A percentile compares a stretch with the other conserved stretches of the same genome.
phyloP scores from a whole-genome alignment of 2,329 filamentous ascomycete species.

The Alternaria sp. region DNA sequence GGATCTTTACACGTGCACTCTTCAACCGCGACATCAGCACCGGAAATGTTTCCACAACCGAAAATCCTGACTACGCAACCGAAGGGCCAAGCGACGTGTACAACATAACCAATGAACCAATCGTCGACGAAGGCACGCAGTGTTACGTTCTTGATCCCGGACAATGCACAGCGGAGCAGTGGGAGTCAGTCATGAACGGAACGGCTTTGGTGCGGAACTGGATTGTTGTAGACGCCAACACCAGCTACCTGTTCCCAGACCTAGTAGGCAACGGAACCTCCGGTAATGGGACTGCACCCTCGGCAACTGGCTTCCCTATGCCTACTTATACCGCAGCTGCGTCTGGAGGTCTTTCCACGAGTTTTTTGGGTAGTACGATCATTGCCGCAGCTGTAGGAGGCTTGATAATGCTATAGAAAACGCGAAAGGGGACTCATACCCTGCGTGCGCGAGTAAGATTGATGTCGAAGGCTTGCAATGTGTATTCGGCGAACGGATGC shows the following conservation, averaged over 20 bases:
- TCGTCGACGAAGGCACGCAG: conserved; percentile 49
- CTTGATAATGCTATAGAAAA: conserved; percentile 17
- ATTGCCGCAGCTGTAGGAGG: conserved; percentile 19
- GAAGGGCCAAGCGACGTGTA: conserved; percentile 51
- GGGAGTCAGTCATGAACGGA: conserved; percentile 43
- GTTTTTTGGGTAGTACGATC: conserved; percentile 12
- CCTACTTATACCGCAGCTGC: conserved; percentile 19
- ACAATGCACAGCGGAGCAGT: conserved; percentile 43
- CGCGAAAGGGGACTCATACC: neutral
- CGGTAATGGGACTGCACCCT: conserved; percentile 14
- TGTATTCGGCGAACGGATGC: neutral
- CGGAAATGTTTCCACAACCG: conserved; percentile 55
- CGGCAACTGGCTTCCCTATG: neutral
- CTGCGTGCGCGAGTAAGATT: neutral
- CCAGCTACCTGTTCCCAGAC: conserved; percentile 41
- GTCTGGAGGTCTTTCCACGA: conserved; percentile 4
- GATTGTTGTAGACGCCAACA: conserved; percentile 47
- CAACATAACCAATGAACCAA: conserved; percentile 57
- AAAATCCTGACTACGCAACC: conserved; percentile 50
- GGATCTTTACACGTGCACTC: conserved; percentile 62
- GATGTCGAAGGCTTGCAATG: neutral
- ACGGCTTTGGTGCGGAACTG: conserved; percentile 43
- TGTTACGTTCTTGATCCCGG: conserved; percentile 44
- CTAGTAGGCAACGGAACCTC: conserved; percentile 25
- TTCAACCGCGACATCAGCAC: conserved; percentile 63